Evolutionary conservation across 805 yeast species (phyloP).

Genomic region (Starmera amethionina): DNA sequence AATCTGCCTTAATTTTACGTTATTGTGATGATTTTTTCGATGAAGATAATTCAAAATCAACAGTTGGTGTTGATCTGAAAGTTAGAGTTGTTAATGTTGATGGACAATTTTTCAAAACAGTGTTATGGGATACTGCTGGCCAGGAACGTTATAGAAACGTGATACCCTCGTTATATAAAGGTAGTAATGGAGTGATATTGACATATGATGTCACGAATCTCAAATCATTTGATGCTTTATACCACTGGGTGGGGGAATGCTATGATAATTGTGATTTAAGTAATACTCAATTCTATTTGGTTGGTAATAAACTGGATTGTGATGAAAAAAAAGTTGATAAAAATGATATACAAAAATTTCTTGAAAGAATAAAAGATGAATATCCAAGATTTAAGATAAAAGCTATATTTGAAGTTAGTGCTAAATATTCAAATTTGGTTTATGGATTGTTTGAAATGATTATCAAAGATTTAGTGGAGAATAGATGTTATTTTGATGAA

Average conservation of each 20-base stretch:
- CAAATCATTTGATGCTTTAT: constrained; percentile 25
- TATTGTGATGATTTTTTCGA: constrained; percentile 30
- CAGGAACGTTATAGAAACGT: constrained; percentile 39
- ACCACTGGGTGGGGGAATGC: constrained; percentile 34
- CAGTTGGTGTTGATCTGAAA: constrained; percentile 39
- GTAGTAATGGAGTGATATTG: constrained; percentile 35
- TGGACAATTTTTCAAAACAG: constrained; percentile 31
- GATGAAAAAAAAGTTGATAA: constrained; percentile 27
- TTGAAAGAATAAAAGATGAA: constrained; percentile 20
- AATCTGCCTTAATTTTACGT: constrained; percentile 33
- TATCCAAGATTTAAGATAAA: constrained; percentile 23
- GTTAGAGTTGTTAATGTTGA: constrained; percentile 33
- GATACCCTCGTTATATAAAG: constrained; percentile 34
- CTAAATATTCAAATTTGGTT: constrained; percentile 29
- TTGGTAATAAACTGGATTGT: constrained; percentile 36
- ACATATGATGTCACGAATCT: constrained; percentile 34
- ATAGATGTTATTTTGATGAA: constrained; percentile 27
- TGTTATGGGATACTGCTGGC: constrained; percentile 43
- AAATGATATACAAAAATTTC: constrained; percentile 26
- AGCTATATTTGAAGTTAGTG: constrained; percentile 38
- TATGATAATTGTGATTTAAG: constrained; percentile 24
- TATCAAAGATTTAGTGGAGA: constrained; percentile 30
- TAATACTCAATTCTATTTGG: constrained; percentile 27
- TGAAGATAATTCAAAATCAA: constrained; percentile 25
- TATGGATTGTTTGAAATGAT: constrained; percentile 28